Evolutionary conservation across 2,329 filamentous ascomycete genomes (phyloP).

Genomic region (Hymenoscyphus linearis): DNA sequence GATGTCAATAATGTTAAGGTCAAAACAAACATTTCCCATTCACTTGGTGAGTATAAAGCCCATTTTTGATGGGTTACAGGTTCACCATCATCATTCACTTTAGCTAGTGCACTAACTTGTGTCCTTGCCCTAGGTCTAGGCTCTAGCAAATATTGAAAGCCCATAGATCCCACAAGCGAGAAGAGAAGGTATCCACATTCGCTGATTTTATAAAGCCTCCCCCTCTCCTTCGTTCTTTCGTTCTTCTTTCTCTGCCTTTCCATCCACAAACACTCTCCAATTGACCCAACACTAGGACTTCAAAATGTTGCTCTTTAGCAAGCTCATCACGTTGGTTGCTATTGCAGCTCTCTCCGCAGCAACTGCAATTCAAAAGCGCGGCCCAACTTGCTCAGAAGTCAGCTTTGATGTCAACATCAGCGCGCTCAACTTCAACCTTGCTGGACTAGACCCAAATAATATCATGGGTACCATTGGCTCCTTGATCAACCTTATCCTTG

Average conservation of each 20-base stretch:
- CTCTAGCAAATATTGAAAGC: too few relatives aligned
- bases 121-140: too few relatives aligned
- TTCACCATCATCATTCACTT: too few relatives aligned
- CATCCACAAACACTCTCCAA: background rate
- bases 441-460: background rate
- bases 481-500: background rate
- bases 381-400: background rate
- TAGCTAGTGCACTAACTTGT: too few relatives aligned
- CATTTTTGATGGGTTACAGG: too few relatives aligned
- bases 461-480: background rate
- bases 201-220: background rate
- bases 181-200: background rate
- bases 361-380: background rate
- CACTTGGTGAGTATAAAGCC: too few relatives aligned
- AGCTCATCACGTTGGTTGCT: background rate
- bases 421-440: background rate
- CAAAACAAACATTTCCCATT: too few relatives aligned
- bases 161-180: too few relatives aligned
- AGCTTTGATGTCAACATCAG: background rate
- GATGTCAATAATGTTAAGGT: too few relatives aligned
- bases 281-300: background rate
- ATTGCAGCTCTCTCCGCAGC: background rate
- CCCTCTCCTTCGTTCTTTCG: background rate
- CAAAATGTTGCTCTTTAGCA: background rate
- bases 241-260: background rate